phyloP scores from a whole-genome alignment of 1,284 basidiomycete species.

The Gomphus bonarii region DNA sequence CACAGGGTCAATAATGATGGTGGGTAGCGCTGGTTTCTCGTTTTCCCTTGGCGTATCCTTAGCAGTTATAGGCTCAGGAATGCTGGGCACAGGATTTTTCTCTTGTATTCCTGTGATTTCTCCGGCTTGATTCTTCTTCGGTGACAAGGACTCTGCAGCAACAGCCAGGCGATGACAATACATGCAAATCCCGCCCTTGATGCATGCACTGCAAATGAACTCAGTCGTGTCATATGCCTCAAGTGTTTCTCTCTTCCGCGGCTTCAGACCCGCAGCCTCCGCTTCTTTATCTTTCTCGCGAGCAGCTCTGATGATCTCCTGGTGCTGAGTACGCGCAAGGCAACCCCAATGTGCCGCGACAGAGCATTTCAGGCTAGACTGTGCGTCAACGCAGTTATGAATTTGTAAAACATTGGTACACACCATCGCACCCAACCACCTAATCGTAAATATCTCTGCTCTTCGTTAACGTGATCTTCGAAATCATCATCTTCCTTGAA shows the following conservation, averaged over 20 bases:
- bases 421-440: constrained; percentile 86
- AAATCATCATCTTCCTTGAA: constrained; percentile 32
- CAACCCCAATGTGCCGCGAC: constrained; percentile 76
- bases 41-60: neutral
- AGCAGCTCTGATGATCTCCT: constrained; percentile 62
- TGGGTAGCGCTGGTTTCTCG: constrained; percentile 6
- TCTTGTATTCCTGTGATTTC: neutral
- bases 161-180: constrained; percentile 54
- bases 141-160: constrained; percentile 28
- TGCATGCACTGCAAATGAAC: constrained; percentile 72
- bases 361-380: constrained; percentile 59
- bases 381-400: neutral
- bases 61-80: neutral
- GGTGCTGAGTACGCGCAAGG: constrained; percentile 51
- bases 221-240: constrained; percentile 55
- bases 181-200: constrained; percentile 69
- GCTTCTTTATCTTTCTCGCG: constrained; percentile 23
- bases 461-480: constrained; percentile 42
- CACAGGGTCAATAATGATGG: constrained; percentile 18
- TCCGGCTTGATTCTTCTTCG: constrained; percentile 1
- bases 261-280: constrained; percentile 14
- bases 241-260: constrained; percentile 25
- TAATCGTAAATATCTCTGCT: constrained; percentile 41
- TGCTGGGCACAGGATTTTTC: neutral
- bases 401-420: constrained; percentile 16